Conservation (phyloP, 1,139 yeast species). For the Candida pseudoviswanathii region DNA sequence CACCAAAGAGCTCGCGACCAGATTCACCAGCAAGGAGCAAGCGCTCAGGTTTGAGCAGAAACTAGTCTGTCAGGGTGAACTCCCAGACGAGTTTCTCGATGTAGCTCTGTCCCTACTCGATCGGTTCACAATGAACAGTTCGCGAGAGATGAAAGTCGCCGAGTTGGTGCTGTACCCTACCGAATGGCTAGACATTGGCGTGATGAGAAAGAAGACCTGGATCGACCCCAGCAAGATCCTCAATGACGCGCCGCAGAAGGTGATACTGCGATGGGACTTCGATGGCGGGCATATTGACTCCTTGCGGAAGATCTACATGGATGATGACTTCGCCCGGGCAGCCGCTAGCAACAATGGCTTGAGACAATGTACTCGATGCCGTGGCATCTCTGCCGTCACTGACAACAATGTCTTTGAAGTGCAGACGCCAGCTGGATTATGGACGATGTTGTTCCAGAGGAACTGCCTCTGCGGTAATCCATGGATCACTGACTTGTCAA, state of each 20-base stretch:
- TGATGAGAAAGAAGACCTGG: constrained; percentile 15
- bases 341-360: constrained; percentile 15
- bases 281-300: constrained; percentile 33
- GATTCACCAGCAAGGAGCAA: constrained; percentile 30
- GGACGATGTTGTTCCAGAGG: constrained; percentile 77
- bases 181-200: constrained; percentile 64
- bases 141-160: constrained; percentile 44
- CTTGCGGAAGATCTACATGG: constrained; percentile 43
- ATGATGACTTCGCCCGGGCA: constrained; percentile 14
- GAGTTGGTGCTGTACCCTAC: constrained; percentile 68
- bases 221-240: constrained; percentile 8
- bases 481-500: constrained; percentile 19
- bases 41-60: constrained; percentile 60
- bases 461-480: constrained; percentile 81
- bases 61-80: constrained; percentile 62
- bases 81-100: constrained; percentile 48
- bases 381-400: constrained; percentile 56
- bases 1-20: constrained; percentile 29
- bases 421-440: constrained; percentile 47
- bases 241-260: constrained; percentile 11
- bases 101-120: constrained; percentile 35
- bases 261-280: constrained; percentile 23
- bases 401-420: constrained; percentile 47
- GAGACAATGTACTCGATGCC: constrained; percentile 69
- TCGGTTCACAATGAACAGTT: constrained; percentile 33